These are phyloP conservation scores for Nitzschia sp. DNA, from an alignment of 108 stramenopile genomes.

Conservation along the genomic window DNA sequence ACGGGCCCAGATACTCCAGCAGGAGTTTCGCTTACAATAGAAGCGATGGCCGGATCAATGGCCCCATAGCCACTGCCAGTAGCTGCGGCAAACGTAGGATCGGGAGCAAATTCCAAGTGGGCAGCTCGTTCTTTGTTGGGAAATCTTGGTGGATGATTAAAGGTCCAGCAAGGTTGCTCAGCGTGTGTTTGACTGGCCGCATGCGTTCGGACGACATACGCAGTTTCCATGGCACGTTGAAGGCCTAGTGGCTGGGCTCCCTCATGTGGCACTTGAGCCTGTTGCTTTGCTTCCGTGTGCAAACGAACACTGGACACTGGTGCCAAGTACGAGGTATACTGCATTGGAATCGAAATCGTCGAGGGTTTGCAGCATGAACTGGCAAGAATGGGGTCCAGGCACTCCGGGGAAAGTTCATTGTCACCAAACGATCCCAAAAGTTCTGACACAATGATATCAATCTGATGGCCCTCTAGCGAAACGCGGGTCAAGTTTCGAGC, in stretches of 20 bases:
- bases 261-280: slow-evolving; percentile 53
- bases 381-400: slow-evolving; percentile 90
- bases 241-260: slow-evolving; percentile 61
- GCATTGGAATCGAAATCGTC: slow-evolving; percentile 73
- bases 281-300: slow-evolving; percentile 78
- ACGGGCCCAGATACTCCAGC: slow-evolving; percentile 21
- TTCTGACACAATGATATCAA: slow-evolving; percentile 96
- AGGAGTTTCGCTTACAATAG: slow-evolving; percentile 23
- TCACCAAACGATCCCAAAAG: slow-evolving; percentile 97
- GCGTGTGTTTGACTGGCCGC: slow-evolving; percentile 85
- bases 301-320: slow-evolving; percentile 91
- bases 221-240: slow-evolving; percentile 90
- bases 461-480: slow-evolving; percentile 38
- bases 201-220: slow-evolving; percentile 94
- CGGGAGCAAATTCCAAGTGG: slow-evolving; percentile 55
- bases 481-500: slow-evolving; percentile 76
- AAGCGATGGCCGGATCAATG: slow-evolving; percentile 47
- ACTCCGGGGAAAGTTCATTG: slow-evolving; percentile 98
- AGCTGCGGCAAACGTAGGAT: slow-evolving; percentile 49
- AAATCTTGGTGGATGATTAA: slow-evolving; percentile 75
- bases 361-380: slow-evolving; percentile 72
- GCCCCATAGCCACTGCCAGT: slow-evolving; percentile 70
- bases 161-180: slow-evolving; percentile 86
- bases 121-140: slow-evolving; percentile 22
- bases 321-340: slow-evolving; percentile 90